Evolutionary conservation across 257 asterid genomes (phyloP).

Genomic region (Thymus quinquecostatus): DNA sequence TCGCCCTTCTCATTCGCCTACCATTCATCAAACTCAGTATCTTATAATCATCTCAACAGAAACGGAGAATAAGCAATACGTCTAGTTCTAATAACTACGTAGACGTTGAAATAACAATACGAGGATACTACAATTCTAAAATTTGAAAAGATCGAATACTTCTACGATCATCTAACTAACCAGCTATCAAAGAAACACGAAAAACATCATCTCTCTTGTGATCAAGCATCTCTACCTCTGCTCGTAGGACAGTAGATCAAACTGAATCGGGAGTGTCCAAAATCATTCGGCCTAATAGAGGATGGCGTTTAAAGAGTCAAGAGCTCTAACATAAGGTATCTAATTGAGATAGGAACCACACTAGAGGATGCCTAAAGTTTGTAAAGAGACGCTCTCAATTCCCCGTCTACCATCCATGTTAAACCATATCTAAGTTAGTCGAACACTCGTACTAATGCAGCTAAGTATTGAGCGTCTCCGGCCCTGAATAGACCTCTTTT

Average conservation of each 20-base stretch:
- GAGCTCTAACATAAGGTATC: no score
- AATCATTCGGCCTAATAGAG: not conserved
- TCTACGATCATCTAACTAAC: conserved; percentile 18
- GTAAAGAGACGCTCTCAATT: no score
- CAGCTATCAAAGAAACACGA: conserved; percentile 9
- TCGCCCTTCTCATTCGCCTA: conserved; percentile 58
- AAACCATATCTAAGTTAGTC: no score
- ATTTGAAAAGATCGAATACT: not conserved
- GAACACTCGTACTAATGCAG: not conserved
- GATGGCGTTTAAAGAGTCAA: no score
- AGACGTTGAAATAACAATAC: not conserved
- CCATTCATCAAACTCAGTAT: not conserved
- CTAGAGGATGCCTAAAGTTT: no score
- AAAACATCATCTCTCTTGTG: not conserved
- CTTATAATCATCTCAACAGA: not conserved
- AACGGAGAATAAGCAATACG: not conserved
- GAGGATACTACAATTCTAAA: not conserved
- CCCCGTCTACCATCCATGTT: no score
- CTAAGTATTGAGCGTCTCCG: not conserved
- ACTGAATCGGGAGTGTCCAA: not conserved
- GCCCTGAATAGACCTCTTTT: no score
- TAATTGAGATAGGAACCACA: no score
- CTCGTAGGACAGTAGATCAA: not conserved
- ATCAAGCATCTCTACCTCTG: no score
- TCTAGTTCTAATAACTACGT: not conserved